Conservation (phyloP, 331 rosid species). For the Malus hybrid region DNA sequence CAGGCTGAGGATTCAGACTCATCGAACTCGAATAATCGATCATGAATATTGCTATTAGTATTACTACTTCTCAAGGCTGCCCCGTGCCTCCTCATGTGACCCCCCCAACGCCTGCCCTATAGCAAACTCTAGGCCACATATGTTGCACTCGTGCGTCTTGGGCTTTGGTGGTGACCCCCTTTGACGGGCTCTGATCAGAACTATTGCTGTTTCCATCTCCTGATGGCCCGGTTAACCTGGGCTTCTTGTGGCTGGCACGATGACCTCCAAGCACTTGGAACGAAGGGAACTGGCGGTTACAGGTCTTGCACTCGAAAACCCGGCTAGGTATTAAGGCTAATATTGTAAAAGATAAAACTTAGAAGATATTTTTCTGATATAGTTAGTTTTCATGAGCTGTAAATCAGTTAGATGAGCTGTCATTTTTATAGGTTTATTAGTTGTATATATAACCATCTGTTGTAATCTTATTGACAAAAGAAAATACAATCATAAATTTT, state of each 20-base stretch:
- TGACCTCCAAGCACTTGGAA: conserved; percentile 97
- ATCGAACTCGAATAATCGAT: not conserved
- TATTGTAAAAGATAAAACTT: too few relatives aligned
- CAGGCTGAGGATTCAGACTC: conserved; percentile 8
- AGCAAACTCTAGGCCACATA: conserved; percentile 87
- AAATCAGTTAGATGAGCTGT: too few relatives aligned
- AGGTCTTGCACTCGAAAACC: conserved; percentile 90
- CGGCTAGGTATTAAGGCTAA: conserved; percentile 9
- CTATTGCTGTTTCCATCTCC: conserved; percentile 20
- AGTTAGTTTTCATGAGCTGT: too few relatives aligned
- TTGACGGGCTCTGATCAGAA: conserved; percentile 20
- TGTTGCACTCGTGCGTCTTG: conserved; percentile 77
- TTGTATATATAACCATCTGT: too few relatives aligned
- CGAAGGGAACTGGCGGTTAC: conserved; percentile 71
- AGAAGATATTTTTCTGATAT: too few relatives aligned
- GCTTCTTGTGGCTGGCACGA: conserved; percentile 92
- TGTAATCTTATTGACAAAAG: too few relatives aligned
- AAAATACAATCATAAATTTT: too few relatives aligned
- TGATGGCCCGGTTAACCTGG: conserved; percentile 27
- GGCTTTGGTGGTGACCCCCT: conserved; percentile 51
- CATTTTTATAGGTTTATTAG: too few relatives aligned
- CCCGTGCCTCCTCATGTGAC: conserved; percentile 92
- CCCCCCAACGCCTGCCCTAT: conserved; percentile 96
- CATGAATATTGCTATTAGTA: not conserved
- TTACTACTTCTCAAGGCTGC: conserved; percentile 7